These are phyloP conservation scores for Paramecium caudatum DNA, from an alignment of 73 alveolate genomes.

Conservation along the genomic window DNA sequence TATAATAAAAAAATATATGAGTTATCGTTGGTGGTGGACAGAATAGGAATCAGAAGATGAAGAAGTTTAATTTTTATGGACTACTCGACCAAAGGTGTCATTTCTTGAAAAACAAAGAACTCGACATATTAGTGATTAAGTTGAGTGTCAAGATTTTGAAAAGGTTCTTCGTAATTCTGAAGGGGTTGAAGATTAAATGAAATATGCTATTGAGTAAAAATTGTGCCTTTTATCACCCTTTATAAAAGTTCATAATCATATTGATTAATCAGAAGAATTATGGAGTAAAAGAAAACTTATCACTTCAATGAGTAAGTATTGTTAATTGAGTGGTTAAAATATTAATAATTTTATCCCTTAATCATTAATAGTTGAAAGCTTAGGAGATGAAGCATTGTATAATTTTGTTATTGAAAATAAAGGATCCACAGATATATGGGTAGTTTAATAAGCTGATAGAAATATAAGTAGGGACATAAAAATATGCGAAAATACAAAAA, in stretches of 20 bases:
- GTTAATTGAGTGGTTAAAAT: not conserved
- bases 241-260: slow-evolving; percentile 45
- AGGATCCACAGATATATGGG: slow-evolving; percentile 30
- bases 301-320: not conserved
- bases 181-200: slow-evolving; percentile 33
- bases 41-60: slow-evolving; percentile 4
- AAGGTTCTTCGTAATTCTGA: not conserved
- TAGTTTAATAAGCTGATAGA: not conserved
- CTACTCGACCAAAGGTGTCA: not conserved
- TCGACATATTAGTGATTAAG: slow-evolving; percentile 29
- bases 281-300: not conserved
- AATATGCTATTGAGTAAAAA: slow-evolving; percentile 25
- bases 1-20: not conserved
- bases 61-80: not conserved
- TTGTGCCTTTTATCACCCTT: not conserved
- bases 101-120: slow-evolving; percentile 1
- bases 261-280: not conserved
- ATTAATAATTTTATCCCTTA: not conserved
- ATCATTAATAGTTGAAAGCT: not conserved
- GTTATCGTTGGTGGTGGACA: slow-evolving; percentile 39
- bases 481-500: slow-evolving; percentile 1
- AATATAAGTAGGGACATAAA: not conserved
- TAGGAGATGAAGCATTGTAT: not conserved
- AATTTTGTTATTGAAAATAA: slow-evolving; percentile 10
- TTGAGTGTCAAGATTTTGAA: slow-evolving; percentile 14